These are phyloP conservation scores for Rhodotorula mucilaginosa DNA, from an alignment of 1,284 basidiomycete species.

Conservation along the genomic window DNA sequence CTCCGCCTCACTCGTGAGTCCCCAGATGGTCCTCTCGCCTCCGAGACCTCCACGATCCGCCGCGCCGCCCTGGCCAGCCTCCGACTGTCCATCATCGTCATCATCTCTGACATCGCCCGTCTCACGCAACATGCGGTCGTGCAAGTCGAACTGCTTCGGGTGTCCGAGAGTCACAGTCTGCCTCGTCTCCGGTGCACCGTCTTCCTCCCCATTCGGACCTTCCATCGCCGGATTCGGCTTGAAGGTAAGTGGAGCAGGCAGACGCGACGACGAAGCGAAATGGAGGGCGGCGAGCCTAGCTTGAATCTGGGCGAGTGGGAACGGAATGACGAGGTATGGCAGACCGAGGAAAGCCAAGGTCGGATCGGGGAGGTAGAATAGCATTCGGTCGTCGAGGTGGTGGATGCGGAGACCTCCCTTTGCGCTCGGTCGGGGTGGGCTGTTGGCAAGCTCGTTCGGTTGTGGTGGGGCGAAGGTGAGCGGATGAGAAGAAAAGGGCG, in stretches of 20 bases:
- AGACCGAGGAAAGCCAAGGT: conserved; percentile 48
- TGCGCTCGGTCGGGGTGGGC: not conserved
- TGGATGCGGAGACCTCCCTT: conserved; percentile 47
- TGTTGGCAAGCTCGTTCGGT: conserved; percentile 37
- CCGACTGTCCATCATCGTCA: not conserved
- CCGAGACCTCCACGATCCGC: conserved; percentile 11
- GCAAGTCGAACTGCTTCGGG: conserved; percentile 27
- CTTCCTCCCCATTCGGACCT: not conserved
- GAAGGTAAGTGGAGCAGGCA: conserved; percentile 30
- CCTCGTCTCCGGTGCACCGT: conserved; percentile 24
- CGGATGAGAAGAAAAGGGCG: conserved; percentile 46
- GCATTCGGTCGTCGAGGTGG: conserved; percentile 46
- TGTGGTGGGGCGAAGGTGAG: conserved; percentile 38
- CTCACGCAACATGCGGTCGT: conserved; percentile 29
- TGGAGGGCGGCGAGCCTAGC: conserved; percentile 47
- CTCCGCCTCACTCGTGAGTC: conserved; percentile 22
- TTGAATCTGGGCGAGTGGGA: conserved; percentile 52
- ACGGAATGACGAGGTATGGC: conserved; percentile 48
- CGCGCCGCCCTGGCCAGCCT: not conserved
- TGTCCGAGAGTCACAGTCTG: conserved; percentile 9
- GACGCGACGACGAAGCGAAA: conserved; percentile 46
- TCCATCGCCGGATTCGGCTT: not conserved
- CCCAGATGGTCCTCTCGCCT: conserved; percentile 6
- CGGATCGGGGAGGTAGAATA: conserved; percentile 50
- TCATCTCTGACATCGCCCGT: conserved; percentile 17